Base-by-base conservation (phyloP, 1,284 basidiomycete genomes). In the Ustilago hordei region DNA sequence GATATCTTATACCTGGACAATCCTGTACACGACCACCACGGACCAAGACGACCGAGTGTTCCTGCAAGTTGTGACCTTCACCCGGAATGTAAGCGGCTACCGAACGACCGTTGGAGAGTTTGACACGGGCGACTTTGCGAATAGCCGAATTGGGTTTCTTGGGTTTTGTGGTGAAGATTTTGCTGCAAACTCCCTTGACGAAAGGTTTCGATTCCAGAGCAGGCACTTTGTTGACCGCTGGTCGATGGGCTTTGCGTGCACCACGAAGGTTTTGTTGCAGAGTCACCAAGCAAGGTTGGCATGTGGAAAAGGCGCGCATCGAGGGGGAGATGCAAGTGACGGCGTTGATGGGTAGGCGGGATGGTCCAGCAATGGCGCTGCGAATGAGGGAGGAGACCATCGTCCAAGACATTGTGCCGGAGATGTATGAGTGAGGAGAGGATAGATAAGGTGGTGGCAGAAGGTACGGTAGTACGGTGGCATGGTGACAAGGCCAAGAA, bases 111-210 rank as follows among this genome's bases (percentile, higher is more conserved):
- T 93, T 96, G 38, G 92, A 91, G 57, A 99, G 89, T 88, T 96
- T 96, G 79, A 99, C 92, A 85, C 94, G 91, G 48, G 95, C 95
- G 69, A 98, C 94, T 88, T 98, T 99, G 74, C 97, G 93, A 84
- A 98, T 95, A 52, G 95, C 95, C 48, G 96, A 99, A 88, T 99
- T 99, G 77, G 97, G 97, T 86, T 99, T 99, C 89, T 95, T 98
- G 31, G 97, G 97, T 85, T 93, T 95, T 38, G 83, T 83, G 39
- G 84, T 86, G 57, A 84, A 86, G 64, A 86, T 82, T 47, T 81
- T 81, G 57, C 78, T 75, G 73, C 84, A 85, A 3, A 85, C 84
- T 41, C 84, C 84, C 63, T 85, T 85, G 47, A 85, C 83, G 67
- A 85, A 85, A 1, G 84, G 84, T 55, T 77, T 75, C 7, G 78